These are phyloP conservation scores for Tinospora cordifolia DNA, from an alignment of 164 flowering plant genomes.

Conservation along the genomic window DNA sequence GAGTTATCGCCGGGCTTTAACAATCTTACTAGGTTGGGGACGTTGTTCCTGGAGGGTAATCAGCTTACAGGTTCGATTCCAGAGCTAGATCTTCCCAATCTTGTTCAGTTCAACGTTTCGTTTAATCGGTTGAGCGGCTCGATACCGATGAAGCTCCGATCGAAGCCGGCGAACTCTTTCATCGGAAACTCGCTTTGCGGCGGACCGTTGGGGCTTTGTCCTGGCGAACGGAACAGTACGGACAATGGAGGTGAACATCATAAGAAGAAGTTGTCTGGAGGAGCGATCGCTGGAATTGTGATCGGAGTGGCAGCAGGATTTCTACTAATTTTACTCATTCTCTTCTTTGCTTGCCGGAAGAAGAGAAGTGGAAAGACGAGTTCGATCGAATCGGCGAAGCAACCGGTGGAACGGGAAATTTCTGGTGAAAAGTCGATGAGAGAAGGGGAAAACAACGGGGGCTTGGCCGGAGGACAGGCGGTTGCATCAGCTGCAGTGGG, in stretches of 20 bases:
- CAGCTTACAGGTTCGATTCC: conserved; percentile 52
- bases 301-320: conserved; percentile 47
- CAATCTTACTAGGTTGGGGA: conserved; percentile 44
- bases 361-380: conserved; percentile 26
- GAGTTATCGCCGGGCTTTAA: conserved; percentile 40
- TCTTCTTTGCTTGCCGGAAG: conserved; percentile 38
- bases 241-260: not conserved
- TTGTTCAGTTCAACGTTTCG: conserved; percentile 67
- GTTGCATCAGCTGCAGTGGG: conserved; percentile 13
- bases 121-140: conserved; percentile 56
- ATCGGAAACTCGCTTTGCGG: conserved; percentile 70
- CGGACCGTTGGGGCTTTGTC: conserved; percentile 41
- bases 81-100: conserved; percentile 29
- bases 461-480: not conserved
- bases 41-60: conserved; percentile 50
- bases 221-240: conserved; percentile 7
- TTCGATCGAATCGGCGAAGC: conserved; percentile 27
- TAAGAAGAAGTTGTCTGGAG: conserved; percentile 52
- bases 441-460: conserved; percentile 18
- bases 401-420: conserved; percentile 21
- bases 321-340: conserved; percentile 32
- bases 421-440: conserved; percentile 16
- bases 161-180: conserved; percentile 28
- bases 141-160: conserved; percentile 36
- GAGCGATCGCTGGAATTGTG: conserved; percentile 75